Evolutionary conservation across 495 filamentous ascomycete genomes (phyloP), one percentile per base, ranked within the genome.

Genomic region (Tricharina praecox): DNA sequence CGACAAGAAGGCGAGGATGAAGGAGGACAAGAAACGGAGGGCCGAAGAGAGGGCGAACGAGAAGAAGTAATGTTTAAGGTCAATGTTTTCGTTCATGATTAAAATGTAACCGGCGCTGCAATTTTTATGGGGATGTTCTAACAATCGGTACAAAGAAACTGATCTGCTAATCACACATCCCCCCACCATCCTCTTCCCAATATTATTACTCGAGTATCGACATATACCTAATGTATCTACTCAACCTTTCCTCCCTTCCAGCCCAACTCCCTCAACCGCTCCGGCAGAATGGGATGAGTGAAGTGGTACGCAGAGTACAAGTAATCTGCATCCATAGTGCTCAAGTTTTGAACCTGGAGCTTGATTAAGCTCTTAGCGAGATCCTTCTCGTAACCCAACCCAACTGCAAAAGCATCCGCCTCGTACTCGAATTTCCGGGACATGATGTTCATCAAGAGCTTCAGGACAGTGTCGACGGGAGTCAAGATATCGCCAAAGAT

Each of bases 271-370:
- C 79, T 83, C 53, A 97, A 68, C 52, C 90, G 75, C 71, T 97
- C 92, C 5, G 86, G 79, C 46, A 97, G 72, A 53, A 96, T 96
- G 0, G 90, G 90, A 66, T 97, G 90, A 5, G 86, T 94, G 72
- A 87, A 93, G 67, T 96, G 83, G 68, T 96, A 97, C 68, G 79
- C 87, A 21, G 92, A 86, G 64, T 94, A 97, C 68, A 94, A 73
- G 81, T 81, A 92, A 63, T 97, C 92, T 33, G 90, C 90, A 63
- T 97, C 92, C 88, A 96, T 95, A 48, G 82, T 92, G 67, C 84
- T 87, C 48, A 97, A 71, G 59, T 97, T 97, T 67, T 96, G 85
- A 63, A 95, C 84, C 64, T 97, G 90, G 32, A 97, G 81, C 68
- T 96, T 97, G 66, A 96, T 82, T 50, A 97, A 72, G 13, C 84